Evolutionary conservation across 1,284 basidiomycete genomes (phyloP), one percentile per base, ranked within the genome.

Genomic region (Chalciporus sp.): DNA sequence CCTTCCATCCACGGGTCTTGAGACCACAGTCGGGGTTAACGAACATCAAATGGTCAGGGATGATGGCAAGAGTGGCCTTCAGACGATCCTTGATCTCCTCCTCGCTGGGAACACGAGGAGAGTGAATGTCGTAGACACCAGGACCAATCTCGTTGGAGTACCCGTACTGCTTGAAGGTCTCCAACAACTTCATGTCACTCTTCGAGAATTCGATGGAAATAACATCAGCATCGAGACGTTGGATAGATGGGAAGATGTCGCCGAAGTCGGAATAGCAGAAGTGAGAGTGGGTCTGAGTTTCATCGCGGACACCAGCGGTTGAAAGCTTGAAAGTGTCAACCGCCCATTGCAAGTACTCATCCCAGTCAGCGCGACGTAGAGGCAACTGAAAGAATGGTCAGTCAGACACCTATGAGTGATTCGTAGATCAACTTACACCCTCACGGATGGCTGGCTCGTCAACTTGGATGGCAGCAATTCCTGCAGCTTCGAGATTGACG

Each of bases 391-490:
- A 48, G 17, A 8, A 37, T 51, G 40, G 42, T 63, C 27, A 54
- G 53, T 67, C 46, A 65, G 59, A 47, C 16, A 61, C 41, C 7
- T 49, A 53, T 19, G 11, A 3, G 35, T 23, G n/a, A 51, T 19
- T 35, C 39, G 37, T 7, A 47, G 41, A 48, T 41, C 7, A 77
- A 23, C 86, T 70, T 76, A 88, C 86, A 78, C 97, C 97, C 80
- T 99, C 97, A 81, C 97, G 95, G 69, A 99, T 97, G 59, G 97
- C 97, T 56, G 97, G 94, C 82, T 99, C 97, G 69, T 99, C 97
- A 69, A 99, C 97, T 81, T 99, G 97, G 72, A 99, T 96, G 69
- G 95, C 96, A 68, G 88, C 88, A 75, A 99, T 98, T 61, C 95
- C 95, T 57, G 94, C 97, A 74, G 92, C 91, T 82, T 98, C 95